A percentile compares a stretch with the other conserved stretches of the same genome.
Conservation (phyloP, 768 basidiomycete genomes). For the Inosperma sp. region DNA sequence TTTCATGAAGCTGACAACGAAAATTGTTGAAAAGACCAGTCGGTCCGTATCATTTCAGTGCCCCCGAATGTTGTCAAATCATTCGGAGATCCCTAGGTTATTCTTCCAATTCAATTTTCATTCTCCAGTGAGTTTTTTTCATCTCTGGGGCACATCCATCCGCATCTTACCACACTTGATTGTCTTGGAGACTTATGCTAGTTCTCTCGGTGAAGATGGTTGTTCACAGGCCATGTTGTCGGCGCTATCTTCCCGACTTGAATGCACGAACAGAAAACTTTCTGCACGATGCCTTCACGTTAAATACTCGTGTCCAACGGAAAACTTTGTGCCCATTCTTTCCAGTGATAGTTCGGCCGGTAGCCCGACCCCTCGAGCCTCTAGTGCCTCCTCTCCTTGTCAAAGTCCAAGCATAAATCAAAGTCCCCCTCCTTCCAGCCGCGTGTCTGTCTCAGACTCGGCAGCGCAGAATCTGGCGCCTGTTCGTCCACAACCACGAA, state of each 20-base stretch:
- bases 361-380: constrained; percentile 46
- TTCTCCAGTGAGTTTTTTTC: constrained; percentile 23
- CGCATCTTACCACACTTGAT: constrained; percentile 14
- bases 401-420: constrained; percentile 32
- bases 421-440: constrained; percentile 41
- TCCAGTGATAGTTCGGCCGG: constrained; percentile 31
- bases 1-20: too few relatives aligned
- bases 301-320: constrained; percentile 21
- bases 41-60: constrained; percentile 1
- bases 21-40: constrained; percentile 3
- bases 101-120: constrained; percentile 19
- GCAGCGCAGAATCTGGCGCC: constrained; percentile 34
- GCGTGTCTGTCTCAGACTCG: constrained; percentile 33
- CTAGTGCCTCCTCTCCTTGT: constrained; percentile 35
- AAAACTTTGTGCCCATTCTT: constrained; percentile 19
- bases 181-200: constrained; percentile 14
- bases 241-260: constrained; percentile 21
- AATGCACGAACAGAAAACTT: constrained; percentile 21
- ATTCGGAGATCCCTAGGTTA: background rate
- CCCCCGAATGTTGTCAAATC: constrained; percentile 16
- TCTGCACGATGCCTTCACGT: constrained; percentile 12
- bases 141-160: constrained; percentile 6
- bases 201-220: background rate
- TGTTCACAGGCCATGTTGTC: constrained; percentile 15
- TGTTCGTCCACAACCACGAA: constrained; percentile 43